Base-by-base conservation (phyloP, 805 yeast species). In the Hanseniaspora taiwanica region DNA sequence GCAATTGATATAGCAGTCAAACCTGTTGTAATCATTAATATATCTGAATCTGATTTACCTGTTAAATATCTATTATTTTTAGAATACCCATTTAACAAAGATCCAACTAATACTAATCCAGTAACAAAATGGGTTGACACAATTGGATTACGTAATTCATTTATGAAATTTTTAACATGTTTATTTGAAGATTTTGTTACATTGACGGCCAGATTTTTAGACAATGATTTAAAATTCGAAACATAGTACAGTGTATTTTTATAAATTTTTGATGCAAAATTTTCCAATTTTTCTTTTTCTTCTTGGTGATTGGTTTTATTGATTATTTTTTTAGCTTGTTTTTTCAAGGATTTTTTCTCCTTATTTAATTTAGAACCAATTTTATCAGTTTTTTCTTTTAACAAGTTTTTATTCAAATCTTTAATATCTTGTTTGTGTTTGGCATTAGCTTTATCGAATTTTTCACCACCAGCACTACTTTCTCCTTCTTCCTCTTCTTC, bases 121-220 rank as follows among this genome's bases (percentile, higher is more conserved):
- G 73, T 63, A 14, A 72, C 62, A 2, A 69, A 57, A 55, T 76
- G 81, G 24, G 72, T 56, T 16, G 71, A 59, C 36, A 77, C 79
- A 3, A 71, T 79, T 0, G 83, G 83, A 61, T 77, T 76, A 50
- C 74, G 65, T 46, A 76, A 62, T 54, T 75, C 81, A 25, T 23
- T 27, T n/a, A 40, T 14, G 6, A 42, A 34, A n/a, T 39, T 27
- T 35, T 37, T 17, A 37, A 16, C 19, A 40, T 37, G 19, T 25
- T 37, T 14, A 41, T 25, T 25, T 8, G 38, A 14, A 37, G 35
- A 27, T 41, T 41, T 27, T 41, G 40, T 18, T 41, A 13, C 29
- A 5, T 14, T 14, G 10, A 12, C 29, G n/a, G 10, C 10, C 29
- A 25, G n/a, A 14, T n/a, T n/a, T n/a, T n/a, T n/a, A n/a, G n/a